Percentiles rank a stretch among this genome's conserved stretches.
These are phyloP conservation scores for Cladorrhinum sp. DNA, from an alignment of 2,329 filamentous ascomycete species.

Conservation along the genomic window DNA sequence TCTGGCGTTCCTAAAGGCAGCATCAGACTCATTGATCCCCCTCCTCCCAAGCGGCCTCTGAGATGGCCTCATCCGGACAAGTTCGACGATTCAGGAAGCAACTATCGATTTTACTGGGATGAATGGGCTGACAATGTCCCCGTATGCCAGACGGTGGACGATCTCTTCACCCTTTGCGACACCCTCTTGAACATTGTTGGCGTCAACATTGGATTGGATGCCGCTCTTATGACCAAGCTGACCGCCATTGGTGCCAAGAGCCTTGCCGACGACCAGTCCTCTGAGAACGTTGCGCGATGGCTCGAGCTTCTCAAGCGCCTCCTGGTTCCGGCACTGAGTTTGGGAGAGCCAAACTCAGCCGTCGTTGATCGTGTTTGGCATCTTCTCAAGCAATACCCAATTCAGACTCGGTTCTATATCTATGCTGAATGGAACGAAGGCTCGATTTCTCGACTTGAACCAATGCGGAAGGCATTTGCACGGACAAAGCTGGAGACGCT, in stretches of 20 bases:
- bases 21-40: conserved; percentile 55
- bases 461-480: conserved; percentile 76
- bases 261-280: conserved; percentile 65
- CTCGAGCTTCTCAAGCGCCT: conserved; percentile 77
- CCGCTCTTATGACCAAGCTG: conserved; percentile 73
- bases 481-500: conserved; percentile 75
- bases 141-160: conserved; percentile 83
- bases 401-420: conserved; percentile 75
- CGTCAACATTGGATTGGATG: conserved; percentile 83
- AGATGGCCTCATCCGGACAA: conserved; percentile 84
- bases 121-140: conserved; percentile 95
- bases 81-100: conserved; percentile 69
- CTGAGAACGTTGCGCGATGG: conserved; percentile 74
- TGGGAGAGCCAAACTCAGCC: conserved; percentile 79
- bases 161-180: conserved; percentile 81
- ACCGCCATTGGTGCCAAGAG: conserved; percentile 81
- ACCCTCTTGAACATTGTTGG: conserved; percentile 84
- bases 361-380: conserved; percentile 84
- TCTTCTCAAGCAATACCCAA: conserved; percentile 74
- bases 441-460: conserved; percentile 69
- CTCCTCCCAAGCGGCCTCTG: conserved; percentile 63
- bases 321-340: conserved; percentile 82
- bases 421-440: conserved; percentile 93
- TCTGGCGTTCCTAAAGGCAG: conserved; percentile 65
- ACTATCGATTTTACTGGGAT: conserved; percentile 94